Evolutionary conservation across 768 basidiomycete species (phyloP).

Genomic region (Termitomyces sp.): DNA sequence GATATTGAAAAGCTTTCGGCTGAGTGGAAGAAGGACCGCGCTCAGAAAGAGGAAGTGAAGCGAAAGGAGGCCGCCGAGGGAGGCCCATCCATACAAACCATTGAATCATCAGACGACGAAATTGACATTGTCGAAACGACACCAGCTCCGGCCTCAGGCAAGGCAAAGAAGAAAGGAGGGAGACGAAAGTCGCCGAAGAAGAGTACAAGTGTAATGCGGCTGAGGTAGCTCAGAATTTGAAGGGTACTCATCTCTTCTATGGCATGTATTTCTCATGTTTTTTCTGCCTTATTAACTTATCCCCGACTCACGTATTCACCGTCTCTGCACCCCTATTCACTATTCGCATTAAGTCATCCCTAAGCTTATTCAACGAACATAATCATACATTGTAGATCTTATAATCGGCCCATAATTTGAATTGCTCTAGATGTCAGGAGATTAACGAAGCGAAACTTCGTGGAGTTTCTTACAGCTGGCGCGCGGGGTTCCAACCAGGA

Average conservation of each 20-base stretch:
- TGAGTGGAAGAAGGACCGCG: conserved; percentile 49
- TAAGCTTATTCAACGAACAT: conserved; percentile 2
- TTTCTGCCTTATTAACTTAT: conserved; percentile 3
- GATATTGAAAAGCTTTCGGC: conserved; percentile 48
- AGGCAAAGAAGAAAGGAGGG: conserved; percentile 12
- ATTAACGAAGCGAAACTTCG: too few relatives aligned
- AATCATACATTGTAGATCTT: conserved; percentile 13
- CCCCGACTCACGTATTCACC: conserved; percentile 2
- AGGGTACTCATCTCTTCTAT: background rate
- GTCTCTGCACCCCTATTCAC: background rate
- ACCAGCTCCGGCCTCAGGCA: conserved; percentile 13
- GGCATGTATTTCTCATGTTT: background rate
- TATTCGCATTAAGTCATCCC: background rate
- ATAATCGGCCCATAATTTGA: conserved; percentile 4
- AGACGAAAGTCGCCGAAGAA: conserved; percentile 11
- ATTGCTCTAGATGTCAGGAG: background rate
- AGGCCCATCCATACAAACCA: conserved; percentile 17
- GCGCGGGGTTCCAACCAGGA: too few relatives aligned
- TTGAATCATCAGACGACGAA: conserved; percentile 38
- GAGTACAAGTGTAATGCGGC: conserved; percentile 7
- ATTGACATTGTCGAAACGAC: conserved; percentile 38
- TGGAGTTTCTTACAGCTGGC: too few relatives aligned
- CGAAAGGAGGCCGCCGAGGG: conserved; percentile 31
- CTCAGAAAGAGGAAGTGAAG: conserved; percentile 34
- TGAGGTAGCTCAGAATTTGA: background rate